Base-by-base conservation (phyloP, 805 yeast genomes). In the Trichomonascus vanleenenianus region DNA sequence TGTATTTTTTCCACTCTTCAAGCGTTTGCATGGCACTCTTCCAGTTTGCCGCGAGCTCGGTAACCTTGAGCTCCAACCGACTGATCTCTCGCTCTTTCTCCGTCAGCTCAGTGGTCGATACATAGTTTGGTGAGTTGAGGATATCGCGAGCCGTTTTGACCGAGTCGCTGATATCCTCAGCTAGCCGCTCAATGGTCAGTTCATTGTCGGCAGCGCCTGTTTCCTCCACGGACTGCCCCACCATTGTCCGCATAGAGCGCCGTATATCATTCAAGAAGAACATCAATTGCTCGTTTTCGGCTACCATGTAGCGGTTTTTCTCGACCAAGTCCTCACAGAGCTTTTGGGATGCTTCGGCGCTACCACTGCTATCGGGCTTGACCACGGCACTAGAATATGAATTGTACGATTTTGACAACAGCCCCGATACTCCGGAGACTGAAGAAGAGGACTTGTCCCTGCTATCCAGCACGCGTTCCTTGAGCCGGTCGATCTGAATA, bases 1-100 rank as follows among this genome's bases (percentile, higher is more conserved):
- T 33, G 22, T 56, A 56, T 4, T 45, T 39, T 19, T 51, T 55
- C 60, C 60, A 56, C 20, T 56, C 54, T 22, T 56, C 57, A 56
- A 56, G 55, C 1, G 57, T 56, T 27, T 55, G 41, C 30, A 56
- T 40, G 1, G 59, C 57, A 25, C 44, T 41, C 27, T 56, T 48
- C 60, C 60, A 56, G 35, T 55, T 53, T 8, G 37, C 50, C 10
- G 53, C 52, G 15, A 50, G 35, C 33, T 52, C 55, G 10, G 42
- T 35, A 16, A 56, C 45, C 47, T 55, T 54, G 2, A 38, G 48
- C 31, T 46, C 33, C 27, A 56, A 50, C 2, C 30, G 32, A 16
- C 41, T 44, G 6, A 55, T 43, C 22, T 49, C 46, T n/a, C 41
- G 45, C 32, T 56, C 56, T 40, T 42, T 51, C 30, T 44, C 43